Percentiles rank a stretch among this genome's conserved stretches.
phyloP scores from a whole-genome alignment of 1,139 yeast genomes.

The Cylindricascospora bacillispora region DNA sequence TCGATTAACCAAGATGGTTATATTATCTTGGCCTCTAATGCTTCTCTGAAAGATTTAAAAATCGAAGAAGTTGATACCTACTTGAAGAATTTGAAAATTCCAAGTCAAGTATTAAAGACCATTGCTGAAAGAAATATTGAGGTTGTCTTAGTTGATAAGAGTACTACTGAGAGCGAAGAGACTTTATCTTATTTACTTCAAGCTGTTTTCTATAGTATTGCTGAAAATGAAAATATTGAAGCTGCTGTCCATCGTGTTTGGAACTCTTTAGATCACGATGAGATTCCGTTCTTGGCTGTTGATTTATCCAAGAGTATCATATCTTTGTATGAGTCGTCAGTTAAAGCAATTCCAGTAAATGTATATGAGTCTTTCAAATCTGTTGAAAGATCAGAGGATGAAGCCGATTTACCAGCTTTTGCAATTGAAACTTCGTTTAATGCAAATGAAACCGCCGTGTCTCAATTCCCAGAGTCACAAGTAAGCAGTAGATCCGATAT shows the following conservation, averaged over 20 bases:
- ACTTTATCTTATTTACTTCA: conserved; percentile 61
- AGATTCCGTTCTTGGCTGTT: neutral
- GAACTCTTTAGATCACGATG: conserved; percentile 70
- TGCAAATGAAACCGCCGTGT: conserved; percentile 39
- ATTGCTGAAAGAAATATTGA: conserved; percentile 42
- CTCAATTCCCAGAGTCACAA: conserved; percentile 27
- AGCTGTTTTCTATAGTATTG: conserved; percentile 65
- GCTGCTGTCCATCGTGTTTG: conserved; percentile 68
- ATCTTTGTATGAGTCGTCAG: conserved; percentile 21
- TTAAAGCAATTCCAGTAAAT: conserved; percentile 12
- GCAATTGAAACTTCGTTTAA: conserved; percentile 47
- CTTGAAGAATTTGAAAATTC: conserved; percentile 35
- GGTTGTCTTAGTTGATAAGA: conserved; percentile 44
- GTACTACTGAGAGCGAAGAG: conserved; percentile 50
- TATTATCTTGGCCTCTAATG: conserved; percentile 33
- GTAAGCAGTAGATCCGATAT: conserved; percentile 40
- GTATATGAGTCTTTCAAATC: conserved; percentile 15
- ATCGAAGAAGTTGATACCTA: conserved; percentile 26
- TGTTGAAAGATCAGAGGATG: conserved; percentile 19
- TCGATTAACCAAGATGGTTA: conserved; percentile 47
- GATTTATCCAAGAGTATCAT: too few species aligned
- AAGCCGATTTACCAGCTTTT: conserved; percentile 34
- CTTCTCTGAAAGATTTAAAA: conserved; percentile 15
- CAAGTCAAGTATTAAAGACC: conserved; percentile 40
- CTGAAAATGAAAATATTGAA: conserved; percentile 43